phyloP scores from a whole-genome alignment of 169 alveolate species.

The Eimeria acervulina region DNA sequence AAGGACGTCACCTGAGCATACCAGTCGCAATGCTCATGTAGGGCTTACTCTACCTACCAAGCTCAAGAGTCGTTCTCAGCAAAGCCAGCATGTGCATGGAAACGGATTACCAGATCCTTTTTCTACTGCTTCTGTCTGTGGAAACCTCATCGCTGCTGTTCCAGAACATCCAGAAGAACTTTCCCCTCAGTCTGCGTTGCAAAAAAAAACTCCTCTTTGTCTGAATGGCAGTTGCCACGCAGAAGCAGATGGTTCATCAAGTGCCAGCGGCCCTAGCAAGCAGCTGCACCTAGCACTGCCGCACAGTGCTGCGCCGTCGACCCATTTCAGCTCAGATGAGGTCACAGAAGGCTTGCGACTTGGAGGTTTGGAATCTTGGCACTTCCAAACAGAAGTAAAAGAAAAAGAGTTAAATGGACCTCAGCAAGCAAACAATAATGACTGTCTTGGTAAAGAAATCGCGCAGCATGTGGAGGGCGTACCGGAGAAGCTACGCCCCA shows the following conservation, averaged over 20 bases:
- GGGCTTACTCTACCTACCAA: neutral
- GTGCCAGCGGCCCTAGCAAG: neutral
- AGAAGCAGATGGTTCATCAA: neutral
- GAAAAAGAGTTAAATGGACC: neutral
- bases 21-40: neutral
- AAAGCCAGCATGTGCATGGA: conserved; percentile 1
- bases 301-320: neutral
- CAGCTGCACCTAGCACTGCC: neutral
- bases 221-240: neutral
- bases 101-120: neutral
- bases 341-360: neutral
- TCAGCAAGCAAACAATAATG: neutral
- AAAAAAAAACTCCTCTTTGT: neutral
- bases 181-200: conserved; percentile 62
- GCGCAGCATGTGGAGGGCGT: neutral
- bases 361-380: neutral
- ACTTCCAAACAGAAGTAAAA: neutral
- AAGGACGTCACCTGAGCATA: neutral
- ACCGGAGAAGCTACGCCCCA: conserved; percentile 9
- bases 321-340: neutral
- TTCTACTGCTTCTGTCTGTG: neutral
- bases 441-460: neutral
- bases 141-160: conserved; percentile 24
- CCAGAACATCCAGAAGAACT: conserved; percentile 67
- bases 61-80: neutral